Conservation (phyloP, 2,329 filamentous ascomycete species). For the Aschersonia sp. region DNA sequence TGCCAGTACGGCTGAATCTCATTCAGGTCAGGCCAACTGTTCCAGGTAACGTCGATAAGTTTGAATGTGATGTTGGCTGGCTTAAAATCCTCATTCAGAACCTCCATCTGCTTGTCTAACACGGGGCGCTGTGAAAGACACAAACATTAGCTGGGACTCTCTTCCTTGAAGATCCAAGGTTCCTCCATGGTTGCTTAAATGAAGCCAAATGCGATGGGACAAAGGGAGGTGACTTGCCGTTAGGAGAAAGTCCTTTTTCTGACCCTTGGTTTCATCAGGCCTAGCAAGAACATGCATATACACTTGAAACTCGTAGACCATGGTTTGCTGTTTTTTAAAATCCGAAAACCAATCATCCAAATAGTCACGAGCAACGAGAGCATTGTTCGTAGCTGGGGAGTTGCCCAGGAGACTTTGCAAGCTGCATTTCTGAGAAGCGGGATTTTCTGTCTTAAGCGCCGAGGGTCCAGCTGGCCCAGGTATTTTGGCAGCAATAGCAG, state of each 20-base stretch:
- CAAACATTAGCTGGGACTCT: not conserved
- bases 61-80: not conserved
- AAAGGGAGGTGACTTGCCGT: not conserved
- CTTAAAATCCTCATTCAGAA: not conserved
- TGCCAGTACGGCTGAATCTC: not conserved
- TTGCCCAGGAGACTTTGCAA: not conserved
- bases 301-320: not conserved
- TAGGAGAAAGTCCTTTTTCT: not conserved
- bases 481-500: not conserved
- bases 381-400: not conserved
- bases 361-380: not conserved
- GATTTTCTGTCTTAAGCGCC: not conserved
- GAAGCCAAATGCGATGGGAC: not conserved
- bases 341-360: not conserved
- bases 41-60: not conserved
- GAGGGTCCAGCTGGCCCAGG: not conserved
- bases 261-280: not conserved
- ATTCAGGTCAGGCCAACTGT: not conserved
- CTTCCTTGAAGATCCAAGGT: not conserved
- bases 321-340: not conserved
- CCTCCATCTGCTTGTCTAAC: not conserved
- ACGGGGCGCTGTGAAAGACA: not conserved
- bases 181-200: not conserved
- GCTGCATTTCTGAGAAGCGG: not conserved
- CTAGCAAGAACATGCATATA: not conserved